Evolutionary conservation across 768 basidiomycete genomes (phyloP), one percentile per base, ranked within the genome.

Genomic region (Auriculariales sp.): DNA sequence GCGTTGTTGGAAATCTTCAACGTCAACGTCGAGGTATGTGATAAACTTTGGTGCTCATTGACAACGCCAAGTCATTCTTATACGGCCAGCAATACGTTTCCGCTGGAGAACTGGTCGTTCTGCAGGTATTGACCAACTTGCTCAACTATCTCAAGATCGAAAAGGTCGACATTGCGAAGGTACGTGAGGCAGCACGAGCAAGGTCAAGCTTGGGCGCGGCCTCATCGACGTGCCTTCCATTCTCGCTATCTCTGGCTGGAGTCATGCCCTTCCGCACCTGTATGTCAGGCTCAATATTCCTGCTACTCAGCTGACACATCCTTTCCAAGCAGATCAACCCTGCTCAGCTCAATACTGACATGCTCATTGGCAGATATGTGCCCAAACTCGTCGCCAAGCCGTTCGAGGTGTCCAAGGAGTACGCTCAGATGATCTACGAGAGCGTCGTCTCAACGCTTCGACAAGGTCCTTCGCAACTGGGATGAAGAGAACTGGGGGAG

Each of bases 71-170:
- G 36, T 5, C 33, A 33, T 28, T 51, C 19, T 27, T 57, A 49
- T 66, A 95, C 83, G 94, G 94, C 54, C 92, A 95, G 77, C 95
- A 99, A 88, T 98, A 98, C 64, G 95, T 99, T 55, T 95, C 91
- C 58, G 95, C 95, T 39, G 95, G 95, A 65, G 94, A 98, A 63
- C 79, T 98, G 32, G 72, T 93, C 28, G 88, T 88, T 1, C 71
- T 98, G 30, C 91, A 95, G 56, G 87, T 91, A 0, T 75, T 98
- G 71, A 94, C 93, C 14, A 94, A 94, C 56, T 91, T 94, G 39
- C 71, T 98, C 57, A 99, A 99, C 69, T 93, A 90, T 65, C 68
- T 99, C 56, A 99, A 98, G 68, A 69, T 91, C 6, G 81, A 99
- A 71, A 98, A 94, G 75, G 83, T 95, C 36, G 93, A 97, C 61